These are phyloP conservation scores for Monocercomonoides exilis DNA, from an alignment of 78 protist genomes.

Conservation along the genomic window DNA sequence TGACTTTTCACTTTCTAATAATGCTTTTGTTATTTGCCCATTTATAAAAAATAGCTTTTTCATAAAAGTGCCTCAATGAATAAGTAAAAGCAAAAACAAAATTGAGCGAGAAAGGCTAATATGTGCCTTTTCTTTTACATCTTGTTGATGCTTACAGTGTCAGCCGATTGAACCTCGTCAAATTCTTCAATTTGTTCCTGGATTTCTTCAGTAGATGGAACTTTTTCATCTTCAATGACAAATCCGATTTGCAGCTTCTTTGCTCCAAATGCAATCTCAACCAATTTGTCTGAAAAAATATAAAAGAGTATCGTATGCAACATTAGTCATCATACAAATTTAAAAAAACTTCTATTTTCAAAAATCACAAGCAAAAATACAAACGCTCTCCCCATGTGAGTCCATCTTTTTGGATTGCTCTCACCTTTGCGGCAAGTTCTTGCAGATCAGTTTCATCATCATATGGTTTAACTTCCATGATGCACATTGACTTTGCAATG, in stretches of 20 bases:
- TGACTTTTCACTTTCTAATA: too few species aligned
- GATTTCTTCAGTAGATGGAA: background rate
- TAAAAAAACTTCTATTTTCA: too few species aligned
- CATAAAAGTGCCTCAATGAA: too few species aligned
- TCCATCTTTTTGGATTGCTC: background rate
- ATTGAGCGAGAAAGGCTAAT: too few species aligned
- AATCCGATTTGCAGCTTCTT: background rate
- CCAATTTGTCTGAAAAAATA: background rate
- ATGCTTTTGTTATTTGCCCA: too few species aligned
- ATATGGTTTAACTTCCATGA: slow-evolving; percentile 1
- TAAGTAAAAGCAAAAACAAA: too few species aligned
- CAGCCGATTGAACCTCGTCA: background rate
- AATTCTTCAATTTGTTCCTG: background rate
- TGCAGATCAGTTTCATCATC: slow-evolving; percentile 8
- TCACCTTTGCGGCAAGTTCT: background rate
- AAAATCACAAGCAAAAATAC: background rate
- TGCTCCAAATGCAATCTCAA: background rate
- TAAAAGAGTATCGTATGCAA: too few species aligned
- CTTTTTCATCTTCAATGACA: background rate
- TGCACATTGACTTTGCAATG: background rate
- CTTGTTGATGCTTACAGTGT: background rate
- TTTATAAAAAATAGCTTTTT: too few species aligned
- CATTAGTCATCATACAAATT: too few species aligned
- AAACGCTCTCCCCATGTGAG: background rate
- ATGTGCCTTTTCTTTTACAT: too few species aligned